Evolutionary conservation across 163 green algal genomes (phyloP), one percentile per base, ranked within the genome.

Genomic region (Volvox carteri): DNA sequence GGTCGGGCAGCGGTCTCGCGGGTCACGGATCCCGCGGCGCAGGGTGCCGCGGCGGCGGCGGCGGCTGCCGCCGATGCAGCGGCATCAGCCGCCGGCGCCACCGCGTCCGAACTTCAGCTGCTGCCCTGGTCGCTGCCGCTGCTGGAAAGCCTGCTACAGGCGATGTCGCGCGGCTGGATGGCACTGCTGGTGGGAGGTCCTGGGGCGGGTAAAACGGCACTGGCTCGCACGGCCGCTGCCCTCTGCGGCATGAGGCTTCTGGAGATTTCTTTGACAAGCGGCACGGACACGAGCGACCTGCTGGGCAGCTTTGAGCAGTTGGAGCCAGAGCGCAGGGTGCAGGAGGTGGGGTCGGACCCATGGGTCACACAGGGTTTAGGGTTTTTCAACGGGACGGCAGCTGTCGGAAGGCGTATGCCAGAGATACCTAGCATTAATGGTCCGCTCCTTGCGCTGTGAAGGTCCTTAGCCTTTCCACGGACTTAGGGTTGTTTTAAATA

Each of bases 261-360:
- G 44, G 97, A 99, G 93, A 90, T 99, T 0, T 86, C 94, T 16
- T 94, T 99, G 23, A 98, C 96, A 21, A 88, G 84, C 28, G 96
- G 94, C 23, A 98, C 96, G 4, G 98, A 99, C 94, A 99, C 97
- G 1, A 95, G 91, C 14, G 98, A 99, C 87, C 93, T 99, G 78
- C 96, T 99, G 89, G 98, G 98, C 48, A 96, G 96, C 48, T 99
- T 99, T 93, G 98, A 99, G 92, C 98, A 99, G 92, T 70, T 96
- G 87, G 95, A 97, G 62, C 86, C 89, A 28, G 85, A 79, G 46
- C 80, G 96, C 18, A 74, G 91, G 8, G 65, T 95, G 58, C 86
- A 95, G 85, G 87, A 92, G 91, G 58, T 92, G 86, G 12, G 54
- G 3, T 65, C n/a, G n/a, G 48, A 58, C 48, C 48, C 48, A 58